A percentile compares a stretch with the other conserved stretches of the same genome.
Conservation (phyloP, 495 filamentous ascomycete species). For the Glarea lozoyensis region DNA sequence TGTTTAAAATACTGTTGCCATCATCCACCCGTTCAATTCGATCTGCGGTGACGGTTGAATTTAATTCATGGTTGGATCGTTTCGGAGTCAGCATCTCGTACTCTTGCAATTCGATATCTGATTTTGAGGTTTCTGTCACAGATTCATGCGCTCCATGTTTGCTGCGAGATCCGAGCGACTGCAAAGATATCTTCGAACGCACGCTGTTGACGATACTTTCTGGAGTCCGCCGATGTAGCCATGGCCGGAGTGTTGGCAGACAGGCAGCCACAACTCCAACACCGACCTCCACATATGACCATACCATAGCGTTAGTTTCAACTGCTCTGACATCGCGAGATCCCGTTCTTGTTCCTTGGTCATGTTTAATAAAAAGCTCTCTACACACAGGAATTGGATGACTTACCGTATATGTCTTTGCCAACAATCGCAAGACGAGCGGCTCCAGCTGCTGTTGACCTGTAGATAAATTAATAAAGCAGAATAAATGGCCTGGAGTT, state of each 20-base stretch:
- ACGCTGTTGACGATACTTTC: not conserved
- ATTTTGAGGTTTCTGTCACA: not conserved
- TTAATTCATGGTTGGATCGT: not conserved
- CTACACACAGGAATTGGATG: too few species aligned
- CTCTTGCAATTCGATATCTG: not conserved
- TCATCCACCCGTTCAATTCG: too few species aligned
- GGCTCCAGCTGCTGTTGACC: constrained; percentile 7
- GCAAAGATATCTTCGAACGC: not conserved
- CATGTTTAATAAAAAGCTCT: too few species aligned
- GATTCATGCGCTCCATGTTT: not conserved
- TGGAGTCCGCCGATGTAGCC: not conserved
- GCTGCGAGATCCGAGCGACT: not conserved
- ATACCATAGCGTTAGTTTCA: constrained; percentile 10
- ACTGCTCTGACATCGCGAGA: constrained; percentile 7
- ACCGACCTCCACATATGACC: constrained; percentile 9
- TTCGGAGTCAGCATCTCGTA: not conserved
- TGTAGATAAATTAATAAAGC: not conserved
- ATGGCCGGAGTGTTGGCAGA: constrained; percentile 8
- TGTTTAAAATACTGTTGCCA: too few species aligned
- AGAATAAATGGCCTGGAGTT: constrained; percentile 5
- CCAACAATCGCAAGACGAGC: constrained; percentile 11
- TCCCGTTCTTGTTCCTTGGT: constrained; percentile 8
- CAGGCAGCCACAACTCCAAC: constrained; percentile 10
- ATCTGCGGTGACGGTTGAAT: not conserved
- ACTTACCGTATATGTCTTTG: constrained; percentile 3